Evolutionary conservation across 768 basidiomycete genomes (phyloP).

Genomic region (Lepiota venenata): DNA sequence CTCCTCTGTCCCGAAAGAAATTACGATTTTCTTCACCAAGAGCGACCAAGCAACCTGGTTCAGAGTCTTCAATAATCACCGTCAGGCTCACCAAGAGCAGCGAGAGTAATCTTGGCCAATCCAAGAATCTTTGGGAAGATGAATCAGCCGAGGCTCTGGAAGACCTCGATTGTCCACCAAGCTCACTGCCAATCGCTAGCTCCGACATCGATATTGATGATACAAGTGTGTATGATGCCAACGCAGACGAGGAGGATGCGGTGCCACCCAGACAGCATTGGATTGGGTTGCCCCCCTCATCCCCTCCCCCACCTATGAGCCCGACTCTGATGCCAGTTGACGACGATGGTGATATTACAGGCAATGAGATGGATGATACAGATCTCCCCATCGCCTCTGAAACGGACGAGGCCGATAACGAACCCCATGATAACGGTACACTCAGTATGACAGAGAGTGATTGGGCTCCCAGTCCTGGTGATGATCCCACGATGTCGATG

Average conservation of each 20-base stretch:
- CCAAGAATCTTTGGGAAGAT: slow-evolving; percentile 18
- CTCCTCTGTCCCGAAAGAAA: slow-evolving; percentile 31
- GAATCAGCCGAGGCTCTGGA: slow-evolving; percentile 38
- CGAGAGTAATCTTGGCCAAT: slow-evolving; percentile 17
- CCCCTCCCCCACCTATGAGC: slow-evolving; percentile 55
- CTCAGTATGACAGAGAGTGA: not conserved
- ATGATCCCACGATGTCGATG: slow-evolving; percentile 21
- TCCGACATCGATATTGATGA: slow-evolving; percentile 43
- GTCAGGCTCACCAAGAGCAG: slow-evolving; percentile 13
- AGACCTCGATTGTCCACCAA: slow-evolving; percentile 41
- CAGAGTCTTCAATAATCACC: slow-evolving; percentile 3
- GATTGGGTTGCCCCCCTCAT: slow-evolving; percentile 58
- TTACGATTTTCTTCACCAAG: slow-evolving; percentile 18
- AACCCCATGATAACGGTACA: slow-evolving; percentile 7
- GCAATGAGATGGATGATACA: slow-evolving; percentile 35
- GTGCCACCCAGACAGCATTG: slow-evolving; percentile 38
- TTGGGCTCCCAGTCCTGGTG: slow-evolving; percentile 18
- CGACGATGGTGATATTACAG: slow-evolving; percentile 21
- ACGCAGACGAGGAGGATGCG: slow-evolving; percentile 21
- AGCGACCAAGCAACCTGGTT: slow-evolving; percentile 15
- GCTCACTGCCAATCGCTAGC: slow-evolving; percentile 43
- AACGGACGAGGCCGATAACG: slow-evolving; percentile 25
- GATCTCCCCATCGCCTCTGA: slow-evolving; percentile 36
- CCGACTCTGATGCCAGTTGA: slow-evolving; percentile 41
- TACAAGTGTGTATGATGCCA: slow-evolving; percentile 18